phyloP scores from a whole-genome alignment of 345 rosid species.

The Syzygium jambos region DNA sequence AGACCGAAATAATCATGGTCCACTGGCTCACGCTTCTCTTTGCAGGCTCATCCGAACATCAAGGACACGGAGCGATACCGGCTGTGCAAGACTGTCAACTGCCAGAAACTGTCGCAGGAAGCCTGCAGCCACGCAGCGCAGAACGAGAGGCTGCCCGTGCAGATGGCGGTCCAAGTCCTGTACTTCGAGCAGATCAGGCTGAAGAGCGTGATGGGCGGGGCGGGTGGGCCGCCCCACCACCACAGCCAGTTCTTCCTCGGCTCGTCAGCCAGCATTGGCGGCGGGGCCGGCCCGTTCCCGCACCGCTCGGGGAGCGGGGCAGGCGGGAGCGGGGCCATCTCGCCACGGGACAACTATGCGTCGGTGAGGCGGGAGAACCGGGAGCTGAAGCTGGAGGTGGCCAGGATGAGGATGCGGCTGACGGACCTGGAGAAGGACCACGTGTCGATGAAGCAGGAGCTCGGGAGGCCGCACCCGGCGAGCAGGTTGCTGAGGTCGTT shows the following conservation, averaged over 20 bases:
- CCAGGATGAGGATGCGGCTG: conserved; percentile 97
- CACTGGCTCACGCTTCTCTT: background rate
- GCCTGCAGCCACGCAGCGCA: conserved; percentile 99
- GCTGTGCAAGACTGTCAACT: conserved; percentile 82
- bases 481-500: conserved; percentile 65
- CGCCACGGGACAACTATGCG: conserved; percentile 95
- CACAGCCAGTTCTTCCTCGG: conserved; percentile 56
- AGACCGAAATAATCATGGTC: background rate
- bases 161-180: conserved; percentile 88
- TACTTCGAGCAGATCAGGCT: conserved; percentile 91
- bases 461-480: conserved; percentile 65
- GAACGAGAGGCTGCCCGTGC: conserved; percentile 88
- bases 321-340: conserved; percentile 81
- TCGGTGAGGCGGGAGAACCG: conserved; percentile 95
- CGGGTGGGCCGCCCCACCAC: conserved; percentile 12
- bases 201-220: conserved; percentile 78
- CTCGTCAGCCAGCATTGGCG: background rate
- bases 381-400: conserved; percentile 91
- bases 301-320: conserved; percentile 83
- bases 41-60: conserved; percentile 79
- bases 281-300: conserved; percentile 44
- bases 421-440: conserved; percentile 92
- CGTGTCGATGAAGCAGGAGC: conserved; percentile 79
- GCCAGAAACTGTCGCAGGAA: conserved; percentile 91
- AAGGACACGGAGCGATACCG: conserved; percentile 82